Base-by-base conservation (phyloP, 2,329 filamentous ascomycete genomes). In the Chaetomiaceae sp. region DNA sequence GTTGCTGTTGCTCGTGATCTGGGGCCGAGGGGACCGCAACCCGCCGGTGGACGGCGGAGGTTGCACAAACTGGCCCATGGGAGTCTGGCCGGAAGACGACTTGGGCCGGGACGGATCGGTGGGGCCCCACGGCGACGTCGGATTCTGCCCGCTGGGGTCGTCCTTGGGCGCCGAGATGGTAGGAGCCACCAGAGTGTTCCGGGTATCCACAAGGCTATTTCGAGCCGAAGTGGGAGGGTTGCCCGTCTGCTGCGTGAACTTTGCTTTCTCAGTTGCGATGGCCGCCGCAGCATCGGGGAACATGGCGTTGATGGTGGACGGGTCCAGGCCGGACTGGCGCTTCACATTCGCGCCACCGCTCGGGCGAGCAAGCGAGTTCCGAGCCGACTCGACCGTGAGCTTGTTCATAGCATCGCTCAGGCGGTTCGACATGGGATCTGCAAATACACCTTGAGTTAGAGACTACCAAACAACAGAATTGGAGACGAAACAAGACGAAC, bases 181-280 rank as follows among this genome's bases (percentile, higher is more conserved):
- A 2, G 89, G 86, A 5, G 86, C 83, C 54, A 80, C 78, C 57
- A 93, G 77, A 17, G 89, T 92, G 55, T 75, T 78, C 51, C 91
- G 84, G 54, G 88, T 81, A 56, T 90, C 89, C 50, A 90, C 81
- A 55, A 84, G 78, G 68, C 92, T 97, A 73, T 96, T 97, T 53
- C 93, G 84, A 74, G 95, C 96, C 19, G 93, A 96, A 1, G 88
- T 82, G 3, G 91, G 90, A 19, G 86, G 85, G 58, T 91, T 89
- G 53, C 92, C 93, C 4, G 91, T 96, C 67, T 95, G 88, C 68
- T 96, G 91, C 16, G 91, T 95, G 66, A 95, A 97, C 68, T 96
- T 95, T 52, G 91, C 92, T 74, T 96, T 96, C 70, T 99, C 92
- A 55, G 93, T 95, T 21, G 92, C 92, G 68, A 99, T 97, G n/a